Conservation (phyloP, 2,329 filamentous ascomycete species). For the Periglandula ipomoeae region DNA sequence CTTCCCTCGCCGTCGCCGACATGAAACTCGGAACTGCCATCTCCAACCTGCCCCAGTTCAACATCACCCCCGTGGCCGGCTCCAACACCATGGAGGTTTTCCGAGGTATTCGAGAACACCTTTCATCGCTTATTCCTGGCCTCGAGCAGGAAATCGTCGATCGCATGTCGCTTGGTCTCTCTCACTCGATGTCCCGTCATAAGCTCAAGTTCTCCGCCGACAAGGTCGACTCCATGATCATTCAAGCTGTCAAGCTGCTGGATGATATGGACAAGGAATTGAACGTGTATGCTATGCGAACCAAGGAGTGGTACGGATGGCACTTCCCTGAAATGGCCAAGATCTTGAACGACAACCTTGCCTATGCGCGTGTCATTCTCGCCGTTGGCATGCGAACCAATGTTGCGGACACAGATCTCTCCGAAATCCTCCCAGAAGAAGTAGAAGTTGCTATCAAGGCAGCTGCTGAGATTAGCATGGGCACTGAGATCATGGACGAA, state of each 20-base stretch:
- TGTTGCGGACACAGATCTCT: constrained; percentile 66
- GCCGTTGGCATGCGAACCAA: constrained; percentile 84
- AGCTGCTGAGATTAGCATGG: constrained; percentile 95
- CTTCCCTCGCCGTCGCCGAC: constrained; percentile 87
- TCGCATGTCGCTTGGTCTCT: constrained; percentile 92
- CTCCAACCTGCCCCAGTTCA: constrained; percentile 80
- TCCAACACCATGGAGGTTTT: constrained; percentile 64
- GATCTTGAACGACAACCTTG: constrained; percentile 94
- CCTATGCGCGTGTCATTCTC: constrained; percentile 82
- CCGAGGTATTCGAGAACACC: constrained; percentile 85
- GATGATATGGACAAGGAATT: constrained; percentile 98
- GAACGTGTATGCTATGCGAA: constrained; percentile 97
- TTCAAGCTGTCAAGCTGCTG: constrained; percentile 87
- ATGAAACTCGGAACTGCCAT: constrained; percentile 87
- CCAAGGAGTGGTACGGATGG: constrained; percentile 99
- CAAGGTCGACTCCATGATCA: constrained; percentile 99
- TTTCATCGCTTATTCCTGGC: constrained; percentile 83
- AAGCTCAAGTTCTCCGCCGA: constrained; percentile 98
- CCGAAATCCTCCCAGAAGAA: constrained; percentile 89
- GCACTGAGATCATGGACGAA: constrained; percentile 88
- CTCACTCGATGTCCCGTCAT: constrained; percentile 91
- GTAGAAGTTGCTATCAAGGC: constrained; percentile 87
- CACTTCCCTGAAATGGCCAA: constrained; percentile 98
- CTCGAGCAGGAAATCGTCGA: constrained; percentile 77
- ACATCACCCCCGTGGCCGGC: constrained; percentile 70